A percentile compares a stretch with the other conserved stretches of the same genome.
These are phyloP conservation scores for Trichosporon sp. DNA, from an alignment of 1,284 basidiomycete genomes.

Conservation along the genomic window DNA sequence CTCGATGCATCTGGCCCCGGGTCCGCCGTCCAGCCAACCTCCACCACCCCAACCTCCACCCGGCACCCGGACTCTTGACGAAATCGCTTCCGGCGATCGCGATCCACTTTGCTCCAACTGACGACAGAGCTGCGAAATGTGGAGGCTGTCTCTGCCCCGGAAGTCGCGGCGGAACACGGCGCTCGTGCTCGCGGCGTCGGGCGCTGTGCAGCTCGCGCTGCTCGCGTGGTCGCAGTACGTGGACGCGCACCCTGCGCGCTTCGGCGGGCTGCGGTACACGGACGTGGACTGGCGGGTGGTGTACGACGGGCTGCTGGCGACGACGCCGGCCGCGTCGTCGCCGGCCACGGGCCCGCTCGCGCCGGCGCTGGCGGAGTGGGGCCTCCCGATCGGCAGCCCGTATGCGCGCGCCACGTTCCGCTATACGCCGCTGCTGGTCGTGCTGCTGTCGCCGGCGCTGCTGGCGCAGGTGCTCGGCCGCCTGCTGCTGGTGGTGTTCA, in stretches of 20 bases:
- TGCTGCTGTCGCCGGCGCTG: constrained; percentile 75
- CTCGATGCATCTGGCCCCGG: no score
- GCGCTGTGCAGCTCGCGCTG: constrained; percentile 31
- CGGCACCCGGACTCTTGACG: not conserved
- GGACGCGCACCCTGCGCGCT: constrained; percentile 39
- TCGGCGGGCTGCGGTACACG: constrained; percentile 72
- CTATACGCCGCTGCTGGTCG: constrained; percentile 88
- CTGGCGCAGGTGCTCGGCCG: constrained; percentile 83
- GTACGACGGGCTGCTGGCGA: constrained; percentile 69
- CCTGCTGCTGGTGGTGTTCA: constrained; percentile 78
- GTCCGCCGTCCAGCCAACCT: not conserved
- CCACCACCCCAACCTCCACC: not conserved
- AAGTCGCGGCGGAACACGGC: not conserved
- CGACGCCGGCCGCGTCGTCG: not conserved
- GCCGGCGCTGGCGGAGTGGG: not conserved
- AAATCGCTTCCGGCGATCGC: no score
- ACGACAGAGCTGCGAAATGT: not conserved
- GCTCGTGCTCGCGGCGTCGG: constrained; percentile 21
- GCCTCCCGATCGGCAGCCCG: constrained; percentile 57
- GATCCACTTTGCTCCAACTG: not conserved
- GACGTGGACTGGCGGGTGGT: constrained; percentile 97
- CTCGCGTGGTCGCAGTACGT: constrained; percentile 41
- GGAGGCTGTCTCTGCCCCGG: not conserved
- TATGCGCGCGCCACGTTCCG: constrained; percentile 92
- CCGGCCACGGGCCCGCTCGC: constrained; percentile 10